Base-by-base conservation (phyloP, 441 rosid genomes). In the Arabidopsis lyrata region DNA sequence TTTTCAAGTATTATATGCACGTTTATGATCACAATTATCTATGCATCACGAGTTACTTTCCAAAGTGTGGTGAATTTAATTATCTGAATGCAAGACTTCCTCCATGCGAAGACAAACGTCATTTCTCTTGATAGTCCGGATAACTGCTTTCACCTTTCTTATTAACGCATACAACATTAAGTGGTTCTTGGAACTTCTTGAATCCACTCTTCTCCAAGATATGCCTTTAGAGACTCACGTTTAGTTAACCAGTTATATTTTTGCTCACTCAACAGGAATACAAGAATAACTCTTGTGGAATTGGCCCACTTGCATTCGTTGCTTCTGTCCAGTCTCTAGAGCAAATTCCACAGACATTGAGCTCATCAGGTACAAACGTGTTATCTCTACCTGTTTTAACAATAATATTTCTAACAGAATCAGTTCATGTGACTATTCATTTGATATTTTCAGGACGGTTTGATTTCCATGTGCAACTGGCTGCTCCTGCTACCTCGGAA, bases 391-490 rank as follows among this genome's bases (percentile, higher is more conserved):
- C 50, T 72, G 64, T n/a, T 41, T 50, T 53, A 15, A 61, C 31
- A 42, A 32, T 45, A 18, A 44, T 24, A 45, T 44, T 45, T 62
- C 44, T 53, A 16, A 9, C 49, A 66, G 45, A 47, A 14, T 36
- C 62, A 22, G 56, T 52, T 64, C 76, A 56, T 27, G 48, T 36
- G 29, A 66, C 45, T 50, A 16, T 67, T 32, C 48, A 7, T 47
- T 16, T 44, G 38, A 61, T 53, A 54, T 47, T 47, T 29, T 74
- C 88, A 95, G 99, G 98, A 76, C 86, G 99, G 80, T 89, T 95
- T 75, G 99, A 95, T 85, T 95, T 91, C 72, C 99, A 95, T 80
- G 90, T 91, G 77, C 93, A 95, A 83, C 86, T 95, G 75, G 90
- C 97, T 73, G 96, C 96, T 77, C 98, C 97, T 78, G 91, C 98